Conservation (phyloP, 441 rosid genomes). For the Jatropha multifida region DNA sequence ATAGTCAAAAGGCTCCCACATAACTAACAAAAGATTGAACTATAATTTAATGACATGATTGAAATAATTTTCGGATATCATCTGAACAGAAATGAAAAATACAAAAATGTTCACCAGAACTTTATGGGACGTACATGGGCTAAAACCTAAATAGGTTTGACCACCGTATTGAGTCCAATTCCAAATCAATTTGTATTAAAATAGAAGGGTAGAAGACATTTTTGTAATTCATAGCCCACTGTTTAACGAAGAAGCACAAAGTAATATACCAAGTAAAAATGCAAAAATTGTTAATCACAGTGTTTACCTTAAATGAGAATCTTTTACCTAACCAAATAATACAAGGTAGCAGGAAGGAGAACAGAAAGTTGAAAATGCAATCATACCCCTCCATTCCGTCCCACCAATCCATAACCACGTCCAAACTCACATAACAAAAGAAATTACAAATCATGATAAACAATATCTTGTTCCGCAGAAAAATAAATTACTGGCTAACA, state of each 20-base stretch:
- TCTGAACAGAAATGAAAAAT: too few species aligned
- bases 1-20: too few species aligned
- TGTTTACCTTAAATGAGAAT: neutral
- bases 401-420: conserved; percentile 17
- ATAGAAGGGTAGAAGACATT: too few species aligned
- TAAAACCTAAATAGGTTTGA: too few species aligned
- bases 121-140: too few species aligned
- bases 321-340: conserved; percentile 4
- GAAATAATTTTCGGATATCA: too few species aligned
- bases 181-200: too few species aligned
- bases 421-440: conserved; percentile 4
- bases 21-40: too few species aligned
- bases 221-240: neutral
- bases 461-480: conserved; percentile 13
- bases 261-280: neutral
- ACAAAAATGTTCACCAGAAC: too few species aligned
- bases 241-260: neutral
- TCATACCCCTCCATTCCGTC: neutral
- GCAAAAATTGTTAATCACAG: neutral
- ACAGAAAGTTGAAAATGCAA: too few species aligned
- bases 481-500: conserved; percentile 59
- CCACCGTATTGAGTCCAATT: too few species aligned
- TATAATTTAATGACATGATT: too few species aligned
- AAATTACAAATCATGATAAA: conserved; percentile 16
- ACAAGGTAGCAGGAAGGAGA: conserved; percentile 2